A percentile compares a stretch with the other conserved stretches of the same genome.
Conservation (phyloP, 495 filamentous ascomycete species). For the Cercophora newfieldiana region DNA sequence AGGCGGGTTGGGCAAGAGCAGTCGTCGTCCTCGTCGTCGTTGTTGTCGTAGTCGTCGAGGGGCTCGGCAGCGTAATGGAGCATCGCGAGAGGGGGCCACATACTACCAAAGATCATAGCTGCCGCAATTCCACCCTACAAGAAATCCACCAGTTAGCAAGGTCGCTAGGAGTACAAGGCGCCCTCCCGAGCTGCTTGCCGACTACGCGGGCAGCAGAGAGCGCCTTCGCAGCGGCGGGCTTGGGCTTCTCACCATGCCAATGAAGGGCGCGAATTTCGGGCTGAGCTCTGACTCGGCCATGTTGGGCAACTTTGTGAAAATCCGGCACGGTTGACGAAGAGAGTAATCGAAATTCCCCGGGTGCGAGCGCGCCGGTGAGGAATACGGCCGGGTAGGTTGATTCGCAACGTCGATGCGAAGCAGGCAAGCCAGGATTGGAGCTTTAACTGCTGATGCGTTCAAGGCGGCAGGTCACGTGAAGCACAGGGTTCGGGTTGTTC, state of each 20-base stretch:
- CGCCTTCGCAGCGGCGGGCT: neutral
- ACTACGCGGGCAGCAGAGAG: neutral
- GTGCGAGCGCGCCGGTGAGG: neutral
- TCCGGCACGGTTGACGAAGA: neutral
- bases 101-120: slow-evolving; percentile 96
- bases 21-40: too few relatives aligned
- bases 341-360: slow-evolving; percentile 2
- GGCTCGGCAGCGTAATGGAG: neutral
- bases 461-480: neutral
- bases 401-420: neutral
- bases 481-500: neutral
- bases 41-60: too few relatives aligned
- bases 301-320: slow-evolving; percentile 25
- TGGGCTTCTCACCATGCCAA: slow-evolving; percentile 78
- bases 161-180: neutral
- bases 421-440: neutral
- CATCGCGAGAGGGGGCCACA: slow-evolving; percentile 33
- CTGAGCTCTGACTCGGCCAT: slow-evolving; percentile 71
- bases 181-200: neutral
- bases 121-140: slow-evolving; percentile 79
- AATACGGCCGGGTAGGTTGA: neutral
- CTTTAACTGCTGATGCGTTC: neutral
- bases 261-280: slow-evolving; percentile 94
- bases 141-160: slow-evolving; percentile 38
- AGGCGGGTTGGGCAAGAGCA: neutral